Evolutionary conservation across 495 filamentous ascomycete genomes (phyloP), one percentile per base, ranked within the genome.

Genomic region (Pyrenopolyporus hunteri): DNA sequence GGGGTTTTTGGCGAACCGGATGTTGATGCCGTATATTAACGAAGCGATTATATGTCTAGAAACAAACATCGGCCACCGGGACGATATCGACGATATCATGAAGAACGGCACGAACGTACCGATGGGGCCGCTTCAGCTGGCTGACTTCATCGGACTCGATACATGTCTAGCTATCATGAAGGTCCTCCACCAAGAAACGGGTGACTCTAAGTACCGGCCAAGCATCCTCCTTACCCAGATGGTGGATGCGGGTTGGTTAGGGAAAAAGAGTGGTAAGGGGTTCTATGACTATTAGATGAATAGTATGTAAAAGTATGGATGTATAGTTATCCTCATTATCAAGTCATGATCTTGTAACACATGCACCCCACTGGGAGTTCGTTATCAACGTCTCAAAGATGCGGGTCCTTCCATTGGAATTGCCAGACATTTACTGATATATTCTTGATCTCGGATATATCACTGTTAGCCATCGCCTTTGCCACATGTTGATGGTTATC

Each of bases 1-100:
- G 1, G 94, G 94, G 1, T 99, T 99, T 78, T 77, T 99, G 2
- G 95, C 94, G 11, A 99, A 99, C 68, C 82, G 94, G 8, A 98
- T 99, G 45, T 77, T 99, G 60, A 97, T 99, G 94, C 94, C 94
- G 0, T 99, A 99, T 72, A 96, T 99, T 78, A 99, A 99, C 73
- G 94, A 99, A 77, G 94, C 94, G 2, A 81, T 99, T 31, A 96
- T 97, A 56, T 99, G 94, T 74, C 79, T 99, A 5, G 94, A 99
- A 73, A 98, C 94, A 1, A 90, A 90, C 1, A 85, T 99, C 1
- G 94, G 95, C 11, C 78, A 79, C 50, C 87, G 88, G 51, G 91
- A 97, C 54, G 88, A 93, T 62, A 98, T 99, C 56, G 94, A 99
- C 71, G 88, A 80, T 57, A 98, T 96, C 66, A 99, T 99, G 94